A percentile compares a stretch with the other conserved stretches of the same genome.
Conservation (phyloP, 2,329 filamentous ascomycete species). For the Rhinocladiella mackenziei region DNA sequence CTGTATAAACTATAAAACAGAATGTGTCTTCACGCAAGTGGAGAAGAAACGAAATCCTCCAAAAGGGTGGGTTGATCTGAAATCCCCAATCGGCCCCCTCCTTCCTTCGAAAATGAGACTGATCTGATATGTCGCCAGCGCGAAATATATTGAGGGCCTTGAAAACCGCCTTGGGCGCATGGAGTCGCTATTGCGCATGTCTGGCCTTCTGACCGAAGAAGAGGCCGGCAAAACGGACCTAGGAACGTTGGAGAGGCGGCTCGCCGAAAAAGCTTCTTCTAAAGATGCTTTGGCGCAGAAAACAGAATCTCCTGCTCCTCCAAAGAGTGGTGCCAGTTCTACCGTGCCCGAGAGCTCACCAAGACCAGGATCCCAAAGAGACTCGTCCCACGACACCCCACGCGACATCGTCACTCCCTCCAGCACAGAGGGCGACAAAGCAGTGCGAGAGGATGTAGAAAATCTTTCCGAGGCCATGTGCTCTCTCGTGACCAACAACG, state of each 20-base stretch:
- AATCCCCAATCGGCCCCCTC: not conserved
- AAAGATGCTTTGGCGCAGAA: conserved; percentile 10
- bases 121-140: conserved; percentile 49
- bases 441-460: conserved; percentile 64
- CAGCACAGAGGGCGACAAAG: conserved; percentile 26
- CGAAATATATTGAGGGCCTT: conserved; percentile 95
- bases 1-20: conserved; percentile 96
- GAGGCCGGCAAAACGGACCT: conserved; percentile 83
- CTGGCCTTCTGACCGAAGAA: conserved; percentile 79
- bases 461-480: conserved; percentile 98
- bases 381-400: conserved; percentile 32
- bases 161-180: conserved; percentile 94
- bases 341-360: conserved; percentile 16
- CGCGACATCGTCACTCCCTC: conserved; percentile 31
- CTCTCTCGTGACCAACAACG: conserved; percentile 90
- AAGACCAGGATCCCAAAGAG: conserved; percentile 12
- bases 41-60: conserved; percentile 98
- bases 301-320: conserved; percentile 22
- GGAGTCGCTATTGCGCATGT: conserved; percentile 84
- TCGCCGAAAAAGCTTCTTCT: conserved; percentile 50
- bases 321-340: conserved; percentile 14
- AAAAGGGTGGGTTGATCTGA: conserved; percentile 70
- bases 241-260: conserved; percentile 76
- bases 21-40: conserved; percentile 94
- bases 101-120: not conserved